A percentile compares a stretch with the other conserved stretches of the same genome.
Evolutionary conservation across 2,329 filamentous ascomycete genomes (phyloP).

Genomic region (Moelleriella libera): DNA sequence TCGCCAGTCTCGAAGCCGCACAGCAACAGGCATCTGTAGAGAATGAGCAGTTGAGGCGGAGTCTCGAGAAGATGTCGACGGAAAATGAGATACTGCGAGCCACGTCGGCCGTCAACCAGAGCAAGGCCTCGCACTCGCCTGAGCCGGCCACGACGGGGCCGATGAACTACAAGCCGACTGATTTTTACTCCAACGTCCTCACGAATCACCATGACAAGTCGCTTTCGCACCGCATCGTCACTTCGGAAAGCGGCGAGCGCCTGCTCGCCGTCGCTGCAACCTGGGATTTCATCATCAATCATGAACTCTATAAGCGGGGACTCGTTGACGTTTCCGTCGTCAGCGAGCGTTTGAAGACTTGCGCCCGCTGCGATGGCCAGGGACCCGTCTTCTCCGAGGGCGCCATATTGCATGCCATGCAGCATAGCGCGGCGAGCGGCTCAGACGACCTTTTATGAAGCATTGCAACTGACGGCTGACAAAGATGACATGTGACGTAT

Average conservation of each 20-base stretch:
- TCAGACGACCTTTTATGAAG: slow-evolving; percentile 55
- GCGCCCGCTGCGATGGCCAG: slow-evolving; percentile 72
- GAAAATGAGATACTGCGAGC: slow-evolving; percentile 89
- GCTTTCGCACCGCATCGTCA: slow-evolving; percentile 54
- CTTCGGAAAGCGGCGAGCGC: slow-evolving; percentile 50
- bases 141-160: slow-evolving; percentile 47
- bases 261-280: slow-evolving; percentile 64
- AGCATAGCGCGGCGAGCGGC: slow-evolving; percentile 61
- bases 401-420: slow-evolving; percentile 59
- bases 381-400: slow-evolving; percentile 78
- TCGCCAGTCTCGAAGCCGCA: slow-evolving; percentile 61
- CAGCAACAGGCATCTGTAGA: slow-evolving; percentile 62
- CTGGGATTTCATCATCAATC: slow-evolving; percentile 79
- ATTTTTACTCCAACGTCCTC: slow-evolving; percentile 53
- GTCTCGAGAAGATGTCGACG: slow-evolving; percentile 70
- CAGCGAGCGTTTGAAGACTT: slow-evolving; percentile 60
- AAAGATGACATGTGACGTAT: neutral
- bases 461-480: neutral
- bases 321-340: slow-evolving; percentile 72
- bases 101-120: slow-evolving; percentile 38
- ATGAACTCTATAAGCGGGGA: slow-evolving; percentile 63
- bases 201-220: slow-evolving; percentile 47
- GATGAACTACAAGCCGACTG: slow-evolving; percentile 56
- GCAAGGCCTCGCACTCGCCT: slow-evolving; percentile 23
- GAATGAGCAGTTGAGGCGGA: slow-evolving; percentile 74